Percentiles rank a stretch among this genome's conserved stretches.
Evolutionary conservation across 2,329 filamentous ascomycete species (phyloP).

Genomic region (Myrmaecium sp.): DNA sequence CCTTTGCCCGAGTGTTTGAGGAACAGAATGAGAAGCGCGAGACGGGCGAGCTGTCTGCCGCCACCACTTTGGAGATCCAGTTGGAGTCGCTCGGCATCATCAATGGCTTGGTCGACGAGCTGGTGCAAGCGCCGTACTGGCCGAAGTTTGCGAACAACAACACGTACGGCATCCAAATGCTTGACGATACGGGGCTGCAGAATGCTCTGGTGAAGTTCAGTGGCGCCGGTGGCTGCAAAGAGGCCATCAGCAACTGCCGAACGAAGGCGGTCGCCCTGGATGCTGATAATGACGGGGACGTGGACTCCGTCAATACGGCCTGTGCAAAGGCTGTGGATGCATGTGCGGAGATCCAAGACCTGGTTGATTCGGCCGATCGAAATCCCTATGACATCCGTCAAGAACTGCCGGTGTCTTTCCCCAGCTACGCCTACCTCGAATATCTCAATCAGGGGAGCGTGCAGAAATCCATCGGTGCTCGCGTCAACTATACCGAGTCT

Average conservation of each 20-base stretch:
- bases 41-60: constrained; percentile 32
- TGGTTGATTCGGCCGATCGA: constrained; percentile 6
- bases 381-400: constrained; percentile 32
- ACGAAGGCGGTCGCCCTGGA: constrained; percentile 12
- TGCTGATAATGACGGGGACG: constrained; percentile 17
- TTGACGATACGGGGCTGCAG: constrained; percentile 34
- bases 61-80: constrained; percentile 40
- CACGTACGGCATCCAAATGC: constrained; percentile 44
- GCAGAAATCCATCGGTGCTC: constrained; percentile 32
- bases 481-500: constrained; percentile 31
- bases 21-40: constrained; percentile 42
- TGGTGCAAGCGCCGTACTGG: constrained; percentile 42
- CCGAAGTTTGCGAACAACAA: constrained; percentile 44
- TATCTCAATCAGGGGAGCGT: constrained; percentile 33
- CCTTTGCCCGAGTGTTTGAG: constrained; percentile 41
- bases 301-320: constrained; percentile 13
- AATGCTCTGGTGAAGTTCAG: constrained; percentile 31
- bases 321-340: constrained; percentile 11
- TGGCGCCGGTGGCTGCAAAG: constrained; percentile 33
- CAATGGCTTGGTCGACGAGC: constrained; percentile 52
- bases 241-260: constrained; percentile 21
- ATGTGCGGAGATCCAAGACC: constrained; percentile 6
- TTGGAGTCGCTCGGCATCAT: constrained; percentile 50
- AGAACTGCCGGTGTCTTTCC: constrained; percentile 16
- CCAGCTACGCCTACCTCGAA: constrained; percentile 28